Evolutionary conservation across 805 yeast species (phyloP).

Genomic region (Candida parachauliodes): DNA sequence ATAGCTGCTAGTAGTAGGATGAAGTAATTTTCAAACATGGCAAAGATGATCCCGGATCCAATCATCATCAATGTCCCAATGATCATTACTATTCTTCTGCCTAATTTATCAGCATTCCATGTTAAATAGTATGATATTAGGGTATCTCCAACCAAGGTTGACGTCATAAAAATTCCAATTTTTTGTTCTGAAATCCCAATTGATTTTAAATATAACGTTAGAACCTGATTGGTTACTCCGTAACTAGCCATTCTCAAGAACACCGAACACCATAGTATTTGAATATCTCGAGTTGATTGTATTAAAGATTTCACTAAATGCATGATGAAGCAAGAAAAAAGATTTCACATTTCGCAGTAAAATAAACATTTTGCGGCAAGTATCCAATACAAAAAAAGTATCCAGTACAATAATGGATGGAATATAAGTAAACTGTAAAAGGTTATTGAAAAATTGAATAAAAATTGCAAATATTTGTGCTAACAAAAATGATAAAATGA

Average conservation of each 20-base stretch:
- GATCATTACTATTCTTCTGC: constrained; percentile 62
- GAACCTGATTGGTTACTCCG: constrained; percentile 75
- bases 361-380: too few relatives aligned
- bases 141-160: constrained; percentile 78
- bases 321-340: constrained; percentile 14
- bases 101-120: constrained; percentile 71
- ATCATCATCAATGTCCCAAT: constrained; percentile 68
- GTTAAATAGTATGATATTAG: constrained; percentile 65
- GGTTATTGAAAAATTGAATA: too few relatives aligned
- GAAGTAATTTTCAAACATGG: constrained; percentile 49
- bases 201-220: constrained; percentile 61
- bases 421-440: too few relatives aligned
- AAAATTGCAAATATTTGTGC: too few relatives aligned
- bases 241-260: constrained; percentile 70
- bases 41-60: constrained; percentile 61
- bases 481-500: too few relatives aligned
- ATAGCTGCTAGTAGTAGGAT: constrained; percentile 68
- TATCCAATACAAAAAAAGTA: too few relatives aligned
- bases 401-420: too few relatives aligned
- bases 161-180: constrained; percentile 79
- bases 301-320: constrained; percentile 33
- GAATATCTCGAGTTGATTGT: constrained; percentile 49
- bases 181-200: constrained; percentile 51
- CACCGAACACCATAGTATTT: constrained; percentile 64
- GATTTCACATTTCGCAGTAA: not conserved